Conservation (phyloP, 352 stramenopile species). For the Phytophthora foliorum region DNA sequence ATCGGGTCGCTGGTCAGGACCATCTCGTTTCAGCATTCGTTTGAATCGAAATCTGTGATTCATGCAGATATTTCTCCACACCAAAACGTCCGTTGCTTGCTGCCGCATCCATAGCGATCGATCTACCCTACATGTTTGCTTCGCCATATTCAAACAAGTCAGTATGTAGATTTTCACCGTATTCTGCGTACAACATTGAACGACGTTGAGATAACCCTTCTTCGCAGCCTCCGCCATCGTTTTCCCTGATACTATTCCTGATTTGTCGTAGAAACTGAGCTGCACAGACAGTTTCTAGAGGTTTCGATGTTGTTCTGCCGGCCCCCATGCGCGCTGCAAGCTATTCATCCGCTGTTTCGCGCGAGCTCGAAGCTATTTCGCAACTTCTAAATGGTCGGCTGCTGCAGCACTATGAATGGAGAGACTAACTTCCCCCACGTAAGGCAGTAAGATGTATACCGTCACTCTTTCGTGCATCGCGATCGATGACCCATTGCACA, state of each 20-base stretch:
- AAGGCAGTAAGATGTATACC: background rate
- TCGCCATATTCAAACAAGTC: too few species aligned
- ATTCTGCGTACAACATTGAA: background rate
- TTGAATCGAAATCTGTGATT: background rate
- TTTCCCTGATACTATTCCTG: background rate
- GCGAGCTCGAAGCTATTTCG: background rate
- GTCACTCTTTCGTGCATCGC: background rate
- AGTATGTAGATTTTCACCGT: background rate
- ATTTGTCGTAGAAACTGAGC: background rate
- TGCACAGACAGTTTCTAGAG: too few species aligned
- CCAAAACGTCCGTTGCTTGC: background rate
- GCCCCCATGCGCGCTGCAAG: background rate
- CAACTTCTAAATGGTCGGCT: background rate
- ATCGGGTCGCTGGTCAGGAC: background rate
- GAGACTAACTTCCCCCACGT: background rate
- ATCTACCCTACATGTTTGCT: background rate
- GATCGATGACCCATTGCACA: background rate
- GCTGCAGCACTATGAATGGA: background rate
- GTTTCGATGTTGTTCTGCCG: too few species aligned
- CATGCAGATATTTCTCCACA: background rate
- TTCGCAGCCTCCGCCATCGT: background rate
- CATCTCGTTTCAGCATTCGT: too few species aligned
- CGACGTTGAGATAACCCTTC: background rate
- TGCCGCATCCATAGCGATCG: background rate
- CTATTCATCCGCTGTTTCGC: background rate